These are phyloP conservation scores for Aspergillus sp. DNA, from an alignment of 2,329 filamentous ascomycete species.

Conservation along the genomic window DNA sequence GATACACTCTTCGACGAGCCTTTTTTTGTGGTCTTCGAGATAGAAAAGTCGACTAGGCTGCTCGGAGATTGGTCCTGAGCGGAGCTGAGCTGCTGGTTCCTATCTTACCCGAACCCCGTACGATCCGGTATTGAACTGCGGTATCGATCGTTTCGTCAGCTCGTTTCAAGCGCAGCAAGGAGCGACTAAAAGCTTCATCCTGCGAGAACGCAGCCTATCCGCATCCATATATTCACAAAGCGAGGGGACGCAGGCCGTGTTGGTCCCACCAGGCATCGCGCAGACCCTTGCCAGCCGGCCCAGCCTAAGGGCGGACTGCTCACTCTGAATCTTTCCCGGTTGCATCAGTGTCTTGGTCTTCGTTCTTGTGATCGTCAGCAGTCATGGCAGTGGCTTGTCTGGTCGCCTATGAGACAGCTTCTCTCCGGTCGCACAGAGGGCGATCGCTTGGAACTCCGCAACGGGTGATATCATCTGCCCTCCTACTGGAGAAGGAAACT, in stretches of 20 bases:
- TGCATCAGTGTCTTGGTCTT: not conserved
- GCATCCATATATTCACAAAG: not conserved
- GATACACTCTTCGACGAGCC: not conserved
- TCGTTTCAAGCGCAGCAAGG: constrained; percentile 13
- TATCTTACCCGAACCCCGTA: constrained; percentile 26
- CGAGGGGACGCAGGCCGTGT: not conserved
- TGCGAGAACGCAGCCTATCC: constrained; percentile 1
- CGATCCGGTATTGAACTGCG: constrained; percentile 6
- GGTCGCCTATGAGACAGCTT: not conserved
- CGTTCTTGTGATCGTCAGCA: not conserved
- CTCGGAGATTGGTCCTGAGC: not conserved
- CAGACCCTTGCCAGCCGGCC: constrained; percentile 4
- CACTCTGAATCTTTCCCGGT: not conserved
- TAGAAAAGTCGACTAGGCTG: not conserved
- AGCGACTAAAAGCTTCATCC: not conserved
- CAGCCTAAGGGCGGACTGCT: not conserved
- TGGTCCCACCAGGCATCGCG: constrained; percentile 10
- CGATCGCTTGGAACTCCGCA: not conserved
- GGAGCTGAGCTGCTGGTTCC: constrained; percentile 12
- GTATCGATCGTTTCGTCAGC: constrained; percentile 17
- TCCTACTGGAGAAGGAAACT: constrained; percentile 4
- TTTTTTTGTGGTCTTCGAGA: not conserved
- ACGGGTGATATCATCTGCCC: not conserved
- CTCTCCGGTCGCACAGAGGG: not conserved
- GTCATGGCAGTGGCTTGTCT: not conserved